phyloP scores from a whole-genome alignment of 257 asterid genomes.

The Solanum ahanhuiri region DNA sequence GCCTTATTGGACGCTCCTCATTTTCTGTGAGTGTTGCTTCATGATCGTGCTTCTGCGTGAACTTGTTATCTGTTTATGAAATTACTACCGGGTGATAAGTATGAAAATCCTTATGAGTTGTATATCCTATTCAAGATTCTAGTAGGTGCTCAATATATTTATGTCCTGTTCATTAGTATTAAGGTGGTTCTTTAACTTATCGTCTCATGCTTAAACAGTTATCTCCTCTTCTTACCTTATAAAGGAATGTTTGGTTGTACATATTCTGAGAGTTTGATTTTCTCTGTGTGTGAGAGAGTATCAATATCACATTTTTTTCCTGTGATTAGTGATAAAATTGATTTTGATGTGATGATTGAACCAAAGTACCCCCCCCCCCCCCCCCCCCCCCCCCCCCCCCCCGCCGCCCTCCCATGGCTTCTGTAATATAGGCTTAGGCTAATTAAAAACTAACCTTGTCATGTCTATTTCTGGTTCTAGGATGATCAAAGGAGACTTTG shows the following conservation, averaged over 20 bases:
- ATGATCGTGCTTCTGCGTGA: neutral
- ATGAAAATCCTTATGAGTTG: neutral
- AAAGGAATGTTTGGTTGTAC: neutral
- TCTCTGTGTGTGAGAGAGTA: neutral
- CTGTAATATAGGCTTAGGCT: neutral
- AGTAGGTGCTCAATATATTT: neutral
- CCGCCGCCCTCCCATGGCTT: neutral
- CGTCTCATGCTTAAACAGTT: neutral
- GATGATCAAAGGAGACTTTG: slow-evolving; percentile 63
- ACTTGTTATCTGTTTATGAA: neutral
- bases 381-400: no score
- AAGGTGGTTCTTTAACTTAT: neutral
- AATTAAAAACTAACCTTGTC: neutral
- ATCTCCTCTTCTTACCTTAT: neutral
- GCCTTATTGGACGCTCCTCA: slow-evolving; percentile 34
- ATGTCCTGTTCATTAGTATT: neutral
- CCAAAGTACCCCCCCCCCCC: neutral
- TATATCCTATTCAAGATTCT: neutral
- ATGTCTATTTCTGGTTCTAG: slow-evolving; percentile 18
- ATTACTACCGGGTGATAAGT: neutral
- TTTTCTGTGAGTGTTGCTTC: slow-evolving; percentile 45
- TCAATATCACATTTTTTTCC: neutral
- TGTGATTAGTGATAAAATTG: neutral
- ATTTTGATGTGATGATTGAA: neutral
- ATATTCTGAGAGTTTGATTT: neutral